Conservation (phyloP, 2,329 filamentous ascomycete species). For the Teratosphaeria destructans region DNA sequence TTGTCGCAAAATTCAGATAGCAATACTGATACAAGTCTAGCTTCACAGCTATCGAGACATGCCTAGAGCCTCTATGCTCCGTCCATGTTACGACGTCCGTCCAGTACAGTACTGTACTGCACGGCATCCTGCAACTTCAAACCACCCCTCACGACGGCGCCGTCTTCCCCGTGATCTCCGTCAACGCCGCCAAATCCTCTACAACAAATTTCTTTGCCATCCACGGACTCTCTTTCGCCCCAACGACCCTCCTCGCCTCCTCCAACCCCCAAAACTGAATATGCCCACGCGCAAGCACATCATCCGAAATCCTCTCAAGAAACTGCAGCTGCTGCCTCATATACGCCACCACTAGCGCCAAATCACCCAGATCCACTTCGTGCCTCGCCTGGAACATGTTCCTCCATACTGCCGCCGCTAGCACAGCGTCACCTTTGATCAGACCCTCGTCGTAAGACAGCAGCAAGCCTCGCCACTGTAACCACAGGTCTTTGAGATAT, state of each 20-base stretch:
- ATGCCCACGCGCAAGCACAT: constrained; percentile 36
- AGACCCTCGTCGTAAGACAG: constrained; percentile 78
- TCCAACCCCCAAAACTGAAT: constrained; percentile 42
- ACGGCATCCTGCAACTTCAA: neutral
- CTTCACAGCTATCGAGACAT: no score
- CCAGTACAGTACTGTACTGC: neutral
- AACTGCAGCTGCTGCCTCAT: constrained; percentile 48
- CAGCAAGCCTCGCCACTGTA: constrained; percentile 82
- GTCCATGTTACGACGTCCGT: neutral
- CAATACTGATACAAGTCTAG: no score
- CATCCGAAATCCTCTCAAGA: constrained; percentile 45
- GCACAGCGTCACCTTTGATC: constrained; percentile 62
- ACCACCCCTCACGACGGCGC: neutral
- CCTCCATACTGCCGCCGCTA: constrained; percentile 80
- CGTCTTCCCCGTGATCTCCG: neutral
- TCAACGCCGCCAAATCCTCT: constrained; percentile 10
- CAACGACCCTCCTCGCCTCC: constrained; percentile 25
- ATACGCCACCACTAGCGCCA: constrained; percentile 54
- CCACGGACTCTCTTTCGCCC: constrained; percentile 14
- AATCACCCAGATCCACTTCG: constrained; percentile 47
- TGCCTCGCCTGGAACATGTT: constrained; percentile 74
- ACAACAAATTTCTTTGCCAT: constrained; percentile 10
- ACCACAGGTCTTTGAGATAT: constrained; percentile 75
- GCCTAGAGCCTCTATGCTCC: neutral
- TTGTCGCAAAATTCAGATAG: no score